Evolutionary conservation across 1,284 basidiomycete species (phyloP).

Genomic region (Rhizoctonia solani): DNA sequence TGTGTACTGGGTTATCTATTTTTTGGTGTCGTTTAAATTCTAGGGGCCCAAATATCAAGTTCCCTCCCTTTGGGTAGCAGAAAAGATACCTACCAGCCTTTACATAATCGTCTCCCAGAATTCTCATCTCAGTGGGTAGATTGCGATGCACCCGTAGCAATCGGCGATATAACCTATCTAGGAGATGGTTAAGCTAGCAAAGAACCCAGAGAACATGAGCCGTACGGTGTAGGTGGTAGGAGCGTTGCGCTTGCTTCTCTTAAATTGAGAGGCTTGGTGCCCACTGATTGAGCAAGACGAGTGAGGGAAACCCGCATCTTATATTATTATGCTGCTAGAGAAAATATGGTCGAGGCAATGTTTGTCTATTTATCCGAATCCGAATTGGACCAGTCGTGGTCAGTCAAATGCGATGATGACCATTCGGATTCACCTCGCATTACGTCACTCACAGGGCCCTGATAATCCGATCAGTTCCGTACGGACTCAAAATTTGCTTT

Average conservation of each 20-base stretch:
- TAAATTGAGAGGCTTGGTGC: conserved; percentile 64
- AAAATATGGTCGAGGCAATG: not conserved
- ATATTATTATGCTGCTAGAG: not conserved
- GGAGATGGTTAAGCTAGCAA: conserved; percentile 3
- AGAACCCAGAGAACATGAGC: conserved; percentile 38
- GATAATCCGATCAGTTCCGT: no score
- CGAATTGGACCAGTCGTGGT: no score
- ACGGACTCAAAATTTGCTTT: no score
- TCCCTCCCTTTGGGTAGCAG: not conserved
- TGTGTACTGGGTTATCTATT: conserved; percentile 82
- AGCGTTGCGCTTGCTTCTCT: conserved; percentile 69
- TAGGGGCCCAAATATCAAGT: conserved; percentile 42
- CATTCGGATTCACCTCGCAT: no score
- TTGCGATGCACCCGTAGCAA: conserved; percentile 78
- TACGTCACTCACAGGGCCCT: no score
- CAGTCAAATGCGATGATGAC: no score
- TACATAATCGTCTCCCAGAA: conserved; percentile 84
- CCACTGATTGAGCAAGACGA: conserved; percentile 66
- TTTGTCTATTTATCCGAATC: no score
- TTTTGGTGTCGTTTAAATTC: conserved; percentile 82
- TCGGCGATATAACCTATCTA: conserved; percentile 71
- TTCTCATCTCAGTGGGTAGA: conserved; percentile 80
- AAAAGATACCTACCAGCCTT: conserved; percentile 64
- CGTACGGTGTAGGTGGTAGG: conserved; percentile 81
- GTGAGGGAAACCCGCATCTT: conserved; percentile 51